Evolutionary conservation across 176 grass and related monocot genomes (phyloP), one percentile per base, ranked within the genome.

Genomic region (Rhynchospora pubera): DNA sequence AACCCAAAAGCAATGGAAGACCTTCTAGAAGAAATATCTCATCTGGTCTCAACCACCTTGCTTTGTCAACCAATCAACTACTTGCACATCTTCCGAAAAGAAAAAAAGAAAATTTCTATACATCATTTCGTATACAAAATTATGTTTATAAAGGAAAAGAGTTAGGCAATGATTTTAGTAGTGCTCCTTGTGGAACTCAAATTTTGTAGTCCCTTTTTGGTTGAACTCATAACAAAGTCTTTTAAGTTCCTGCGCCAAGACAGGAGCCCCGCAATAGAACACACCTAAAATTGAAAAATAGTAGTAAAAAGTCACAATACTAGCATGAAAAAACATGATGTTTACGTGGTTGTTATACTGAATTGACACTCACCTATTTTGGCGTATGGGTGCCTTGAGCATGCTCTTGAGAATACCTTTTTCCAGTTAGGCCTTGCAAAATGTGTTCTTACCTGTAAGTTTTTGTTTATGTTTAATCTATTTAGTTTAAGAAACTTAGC

Each of bases 181-280:
- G 32, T 84, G 55, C 63, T 84, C 83, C 83, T 84, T 84, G 68
- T 62, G 83, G 51, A 84, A 84, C 16, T 84, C 83, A 77, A 84
- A 84, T 84, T 77, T 85, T 50, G 83, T 85, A 47, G 83, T 85
- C 34, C 70, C 83, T 85, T 78, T 85, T 63, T 77, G 83, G 83
- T 51, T 85, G 83, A 85, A 85, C 21, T 85, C 83, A 50, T 45
- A 78, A 63, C 83, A 85, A 73, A 85, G 72, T 15, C 23, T 64
- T 44, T 19, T 85, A 12, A 85, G 57, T 77, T 85, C 83, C 46
- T 85, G 83, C 16, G 57, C 70, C 71, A 85, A 78, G 55, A 85
- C 57, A 23, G 83, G 83, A 63, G 83, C 83, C 2, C 83, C 83
- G 12, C 83, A 85, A 42, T 85, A 85, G 12, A 85, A 85, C 5